Conservation (phyloP, 345 rosid genomes). For the Salix udensis region DNA sequence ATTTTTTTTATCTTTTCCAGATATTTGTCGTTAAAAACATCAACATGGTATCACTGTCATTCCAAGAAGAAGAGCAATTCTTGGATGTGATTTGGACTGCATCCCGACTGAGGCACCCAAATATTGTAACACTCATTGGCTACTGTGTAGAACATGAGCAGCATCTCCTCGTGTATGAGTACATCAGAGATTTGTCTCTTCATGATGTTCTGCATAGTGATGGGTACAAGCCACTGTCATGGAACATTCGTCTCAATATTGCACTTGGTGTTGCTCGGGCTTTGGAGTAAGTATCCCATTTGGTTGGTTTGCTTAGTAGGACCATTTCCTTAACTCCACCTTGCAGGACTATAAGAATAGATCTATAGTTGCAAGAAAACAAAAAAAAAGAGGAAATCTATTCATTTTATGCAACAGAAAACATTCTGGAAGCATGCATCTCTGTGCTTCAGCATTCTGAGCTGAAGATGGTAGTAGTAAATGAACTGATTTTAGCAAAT, state of each 20-base stretch:
- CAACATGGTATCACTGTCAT: slow-evolving; percentile 57
- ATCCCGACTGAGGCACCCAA: slow-evolving; percentile 72
- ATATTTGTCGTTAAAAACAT: slow-evolving; percentile 72
- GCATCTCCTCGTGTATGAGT: slow-evolving; percentile 77
- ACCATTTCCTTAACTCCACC: neutral
- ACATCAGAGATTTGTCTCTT: slow-evolving; percentile 60
- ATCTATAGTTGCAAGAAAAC: neutral
- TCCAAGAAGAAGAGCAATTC: slow-evolving; percentile 73
- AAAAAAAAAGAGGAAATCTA: no score
- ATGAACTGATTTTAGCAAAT: neutral
- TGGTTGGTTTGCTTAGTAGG: slow-evolving; percentile 1
- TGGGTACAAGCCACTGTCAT: slow-evolving; percentile 62
- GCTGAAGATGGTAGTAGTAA: neutral
- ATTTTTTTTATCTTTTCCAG: slow-evolving; percentile 39
- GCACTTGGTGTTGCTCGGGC: slow-evolving; percentile 81
- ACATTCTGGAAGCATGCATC: neutral
- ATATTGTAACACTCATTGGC: slow-evolving; percentile 70
- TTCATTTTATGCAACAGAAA: neutral
- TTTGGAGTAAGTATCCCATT: slow-evolving; percentile 54
- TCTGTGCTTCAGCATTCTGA: neutral
- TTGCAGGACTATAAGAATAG: neutral
- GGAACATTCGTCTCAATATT: slow-evolving; percentile 67
- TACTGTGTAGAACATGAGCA: slow-evolving; percentile 76
- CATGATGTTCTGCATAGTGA: slow-evolving; percentile 61
- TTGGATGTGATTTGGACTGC: slow-evolving; percentile 61